Base-by-base conservation (phyloP, 1,284 basidiomycete genomes). In the Ustilago bromivora region DNA sequence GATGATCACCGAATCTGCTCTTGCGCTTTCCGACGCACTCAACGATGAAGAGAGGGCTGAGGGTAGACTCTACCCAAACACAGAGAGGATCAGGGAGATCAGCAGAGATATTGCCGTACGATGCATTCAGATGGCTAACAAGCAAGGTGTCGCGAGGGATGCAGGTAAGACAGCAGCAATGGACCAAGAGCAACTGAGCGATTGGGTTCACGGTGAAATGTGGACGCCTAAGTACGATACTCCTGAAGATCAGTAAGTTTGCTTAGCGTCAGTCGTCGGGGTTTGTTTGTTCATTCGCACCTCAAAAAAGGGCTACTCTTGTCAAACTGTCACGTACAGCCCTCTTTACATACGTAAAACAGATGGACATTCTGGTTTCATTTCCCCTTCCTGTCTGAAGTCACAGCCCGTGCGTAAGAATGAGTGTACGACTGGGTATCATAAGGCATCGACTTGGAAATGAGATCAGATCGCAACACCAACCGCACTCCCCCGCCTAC, bases 11-110 rank as follows among this genome's bases (percentile, higher is more conserved):
- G 87, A 87, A 35, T 84, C 87, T n/a, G 89, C 89, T 4, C 82
- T 94, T 46, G 93, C 93, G 4, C 90, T 97, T 43, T 92, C 93
- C 4, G 88, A 92, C 78, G 90, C 93, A 5, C 89, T 96, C 54
- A 94, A 90, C 5, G 80, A 87, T 15, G 92, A 93, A 54, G 95
- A 97, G 78, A 71, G 79, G 87, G 90, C 87, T 8, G 82, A 84
- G 69, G 80, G 78, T 6, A 57, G 82, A 4, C 65, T 85, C 23
- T 84, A 84, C 66, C 84, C 84, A 28, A 76, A 75, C 59, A 73
- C 82, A 15, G 80, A 80, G 57, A 68, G 84, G 35, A 79, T 85
- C 35, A 75, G 83, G 6, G 83, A 85, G 62, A 75, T 85, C 47
- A 80, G 79, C 36, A 59, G 80, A 52, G 79, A 81, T 47, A 76